Conservation (phyloP, 164 flowering plant genomes). For the Dillenia suffruticosa region DNA sequence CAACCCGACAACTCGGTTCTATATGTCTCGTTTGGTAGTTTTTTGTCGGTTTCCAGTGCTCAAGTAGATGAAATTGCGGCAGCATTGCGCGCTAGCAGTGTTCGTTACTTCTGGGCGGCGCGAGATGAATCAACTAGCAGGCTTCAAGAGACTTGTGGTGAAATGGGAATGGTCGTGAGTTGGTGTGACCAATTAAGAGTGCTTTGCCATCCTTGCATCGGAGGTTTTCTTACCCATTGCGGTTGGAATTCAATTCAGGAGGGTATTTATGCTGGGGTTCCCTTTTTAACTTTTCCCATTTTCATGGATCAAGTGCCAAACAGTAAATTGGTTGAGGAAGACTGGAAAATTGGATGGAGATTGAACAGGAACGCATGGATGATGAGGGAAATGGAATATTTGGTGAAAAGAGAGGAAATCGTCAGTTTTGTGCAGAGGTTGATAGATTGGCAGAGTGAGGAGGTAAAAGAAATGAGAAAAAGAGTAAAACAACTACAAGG, state of each 20-base stretch:
- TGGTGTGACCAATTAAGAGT: slow-evolving; percentile 26
- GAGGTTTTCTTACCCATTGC: slow-evolving; percentile 25
- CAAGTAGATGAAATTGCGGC: slow-evolving; percentile 19
- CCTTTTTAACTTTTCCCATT: slow-evolving; percentile 13
- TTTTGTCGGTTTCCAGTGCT: slow-evolving; percentile 10
- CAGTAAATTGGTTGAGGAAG: slow-evolving; percentile 16
- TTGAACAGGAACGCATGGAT: not conserved
- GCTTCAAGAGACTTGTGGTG: slow-evolving; percentile 1
- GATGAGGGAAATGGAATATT: not conserved
- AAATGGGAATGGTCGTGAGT: slow-evolving; percentile 3
- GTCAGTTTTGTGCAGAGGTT: slow-evolving; percentile 4
- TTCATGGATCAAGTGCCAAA: slow-evolving; percentile 11
- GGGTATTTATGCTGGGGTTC: slow-evolving; percentile 11
- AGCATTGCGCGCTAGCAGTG: slow-evolving; percentile 14
- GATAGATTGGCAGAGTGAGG: not conserved
- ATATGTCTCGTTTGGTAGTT: slow-evolving; percentile 25
- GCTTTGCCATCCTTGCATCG: slow-evolving; percentile 17
- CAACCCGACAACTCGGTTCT: slow-evolving; percentile 16
- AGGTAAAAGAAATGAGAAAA: too few species aligned
- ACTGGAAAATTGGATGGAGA: slow-evolving; percentile 19
- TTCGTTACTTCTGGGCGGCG: slow-evolving; percentile 19
- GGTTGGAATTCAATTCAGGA: slow-evolving; percentile 23
- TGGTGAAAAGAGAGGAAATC: slow-evolving; percentile 12
- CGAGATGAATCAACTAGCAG: slow-evolving; percentile 11
- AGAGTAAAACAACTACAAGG: too few species aligned